These are phyloP conservation scores for Camellia japonica DNA, from an alignment of 148 eudicot genomes.

Conservation along the genomic window DNA sequence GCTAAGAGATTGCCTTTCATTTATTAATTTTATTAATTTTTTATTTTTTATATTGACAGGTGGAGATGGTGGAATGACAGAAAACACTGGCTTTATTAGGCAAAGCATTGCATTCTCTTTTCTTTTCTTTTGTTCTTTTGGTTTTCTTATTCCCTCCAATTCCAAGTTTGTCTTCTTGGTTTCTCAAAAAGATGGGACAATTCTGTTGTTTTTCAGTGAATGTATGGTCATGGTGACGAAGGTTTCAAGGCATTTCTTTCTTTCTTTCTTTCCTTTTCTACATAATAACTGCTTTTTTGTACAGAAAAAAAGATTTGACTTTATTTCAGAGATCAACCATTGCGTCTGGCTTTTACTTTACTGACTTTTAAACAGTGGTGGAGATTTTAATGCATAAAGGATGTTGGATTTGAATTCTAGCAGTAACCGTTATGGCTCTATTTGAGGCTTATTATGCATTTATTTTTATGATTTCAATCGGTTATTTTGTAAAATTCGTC, in stretches of 20 bases:
- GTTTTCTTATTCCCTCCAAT: background rate
- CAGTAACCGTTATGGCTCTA: too few relatives aligned
- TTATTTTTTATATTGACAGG: constrained; percentile 35
- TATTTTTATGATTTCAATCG: too few relatives aligned
- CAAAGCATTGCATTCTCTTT: background rate
- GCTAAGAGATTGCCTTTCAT: background rate
- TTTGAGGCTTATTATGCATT: too few relatives aligned
- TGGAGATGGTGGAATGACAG: constrained; percentile 85
- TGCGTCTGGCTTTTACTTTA: too few relatives aligned
- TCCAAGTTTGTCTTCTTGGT: background rate
- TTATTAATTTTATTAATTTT: background rate
- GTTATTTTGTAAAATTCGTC: too few relatives aligned
- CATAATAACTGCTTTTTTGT: background rate
- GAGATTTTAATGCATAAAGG: too few relatives aligned
- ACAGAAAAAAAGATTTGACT: constrained; percentile 6
- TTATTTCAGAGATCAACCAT: constrained; percentile 2
- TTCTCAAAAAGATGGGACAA: constrained; percentile 26
- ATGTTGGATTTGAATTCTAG: too few relatives aligned
- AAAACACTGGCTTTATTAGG: constrained; percentile 65
- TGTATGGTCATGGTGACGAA: background rate
- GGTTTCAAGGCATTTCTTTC: background rate
- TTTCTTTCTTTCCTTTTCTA: background rate
- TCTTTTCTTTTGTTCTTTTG: background rate
- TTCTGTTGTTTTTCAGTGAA: constrained; percentile 9
- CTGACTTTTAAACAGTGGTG: too few relatives aligned